These are phyloP conservation scores for Russula foetens DNA, from an alignment of 768 basidiomycete species.

Conservation along the genomic window DNA sequence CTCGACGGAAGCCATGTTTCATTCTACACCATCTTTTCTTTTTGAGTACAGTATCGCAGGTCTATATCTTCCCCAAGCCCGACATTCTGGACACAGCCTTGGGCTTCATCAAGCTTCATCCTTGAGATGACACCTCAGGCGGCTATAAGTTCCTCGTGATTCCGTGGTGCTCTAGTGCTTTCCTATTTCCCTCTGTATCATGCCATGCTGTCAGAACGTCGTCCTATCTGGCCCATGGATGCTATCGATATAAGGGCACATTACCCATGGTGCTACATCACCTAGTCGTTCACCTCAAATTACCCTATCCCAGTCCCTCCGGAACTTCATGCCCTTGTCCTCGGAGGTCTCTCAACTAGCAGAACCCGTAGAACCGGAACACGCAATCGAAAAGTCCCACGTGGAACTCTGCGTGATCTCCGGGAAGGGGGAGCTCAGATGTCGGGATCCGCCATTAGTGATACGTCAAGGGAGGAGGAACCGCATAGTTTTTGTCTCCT, in stretches of 20 bases:
- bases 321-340: background rate
- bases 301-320: background rate
- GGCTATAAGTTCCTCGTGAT: slow-evolving; percentile 1
- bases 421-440: slow-evolving; percentile 4
- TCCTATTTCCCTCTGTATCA: background rate
- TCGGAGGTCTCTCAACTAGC: background rate
- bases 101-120: no score
- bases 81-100: no score
- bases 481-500: slow-evolving; percentile 1
- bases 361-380: slow-evolving; percentile 2
- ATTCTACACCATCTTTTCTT: no score
- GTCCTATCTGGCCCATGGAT: background rate
- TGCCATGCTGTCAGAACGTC: background rate
- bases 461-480: background rate
- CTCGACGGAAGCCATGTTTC: no score
- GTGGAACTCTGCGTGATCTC: slow-evolving; percentile 5
- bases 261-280: background rate
- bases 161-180: background rate
- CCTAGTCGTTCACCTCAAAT: background rate
- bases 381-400: slow-evolving; percentile 2
- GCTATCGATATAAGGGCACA: background rate
- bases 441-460: background rate
- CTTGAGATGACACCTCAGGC: background rate
- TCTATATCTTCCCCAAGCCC: no score
- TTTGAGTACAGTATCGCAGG: no score